phyloP scores from a whole-genome alignment of 1,284 basidiomycete species.

The Boletus semigastroideus region DNA sequence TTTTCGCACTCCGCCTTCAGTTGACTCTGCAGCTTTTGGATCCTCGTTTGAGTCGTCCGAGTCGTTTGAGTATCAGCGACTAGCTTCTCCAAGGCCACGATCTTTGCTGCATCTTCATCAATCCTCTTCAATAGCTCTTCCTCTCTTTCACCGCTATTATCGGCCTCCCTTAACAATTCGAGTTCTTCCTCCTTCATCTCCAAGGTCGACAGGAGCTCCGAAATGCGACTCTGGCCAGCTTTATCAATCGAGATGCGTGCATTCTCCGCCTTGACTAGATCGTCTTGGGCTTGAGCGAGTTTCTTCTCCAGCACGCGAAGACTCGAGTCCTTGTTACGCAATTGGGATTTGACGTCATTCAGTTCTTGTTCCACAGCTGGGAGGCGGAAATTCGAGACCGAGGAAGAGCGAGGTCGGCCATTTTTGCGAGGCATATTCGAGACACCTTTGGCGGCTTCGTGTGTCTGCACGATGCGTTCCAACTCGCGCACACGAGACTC shows the following conservation, averaged over 20 bases:
- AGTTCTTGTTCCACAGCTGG: conserved; percentile 56
- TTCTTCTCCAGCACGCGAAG: conserved; percentile 45
- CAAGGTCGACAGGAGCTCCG: conserved; percentile 43
- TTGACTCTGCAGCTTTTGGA: conserved; percentile 41
- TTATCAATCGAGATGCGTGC: conserved; percentile 56
- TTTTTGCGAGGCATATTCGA: conserved; percentile 32
- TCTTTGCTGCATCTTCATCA: conserved; percentile 66
- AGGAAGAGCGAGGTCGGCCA: conserved; percentile 47
- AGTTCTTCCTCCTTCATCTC: conserved; percentile 60
- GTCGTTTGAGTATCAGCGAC: conserved; percentile 38
- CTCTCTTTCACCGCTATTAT: conserved; percentile 44
- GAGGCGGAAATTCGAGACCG: conserved; percentile 48
- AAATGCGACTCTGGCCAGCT: conserved; percentile 41
- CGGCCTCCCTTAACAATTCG: conserved; percentile 40
- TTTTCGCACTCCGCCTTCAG: conserved; percentile 45
- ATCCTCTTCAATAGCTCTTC: conserved; percentile 57
- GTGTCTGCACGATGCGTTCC: conserved; percentile 43
- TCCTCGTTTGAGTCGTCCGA: conserved; percentile 38
- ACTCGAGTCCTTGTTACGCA: conserved; percentile 45
- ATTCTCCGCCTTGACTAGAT: conserved; percentile 55
- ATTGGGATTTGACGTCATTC: conserved; percentile 41
- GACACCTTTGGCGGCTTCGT: conserved; percentile 32
- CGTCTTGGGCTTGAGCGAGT: conserved; percentile 45
- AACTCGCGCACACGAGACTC: conserved; percentile 57
- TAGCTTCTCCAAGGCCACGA: conserved; percentile 49